phyloP scores from a whole-genome alignment of 352 stramenopile species.

The Phytophthora gonapodyides region DNA sequence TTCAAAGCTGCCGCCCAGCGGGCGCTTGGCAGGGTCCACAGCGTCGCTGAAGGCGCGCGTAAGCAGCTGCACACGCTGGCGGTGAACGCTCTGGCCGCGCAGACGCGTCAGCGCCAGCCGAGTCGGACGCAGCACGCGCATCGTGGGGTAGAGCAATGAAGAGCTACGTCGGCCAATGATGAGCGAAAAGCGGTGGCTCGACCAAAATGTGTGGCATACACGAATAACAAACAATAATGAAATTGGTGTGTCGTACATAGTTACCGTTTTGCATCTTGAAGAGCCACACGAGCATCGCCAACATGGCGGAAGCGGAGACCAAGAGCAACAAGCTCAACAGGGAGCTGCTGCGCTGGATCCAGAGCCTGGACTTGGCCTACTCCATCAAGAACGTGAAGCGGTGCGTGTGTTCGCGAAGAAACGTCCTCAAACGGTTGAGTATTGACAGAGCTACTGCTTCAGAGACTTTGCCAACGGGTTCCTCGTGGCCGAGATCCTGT shows the following conservation, averaged over 20 bases:
- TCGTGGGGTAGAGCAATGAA: conserved; percentile 21
- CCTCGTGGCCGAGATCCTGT: conserved; percentile 92
- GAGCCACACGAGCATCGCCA: conserved; percentile 5
- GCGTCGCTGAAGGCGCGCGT: conserved; percentile 52
- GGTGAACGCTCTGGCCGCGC: conserved; percentile 17
- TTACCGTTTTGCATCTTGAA: conserved; percentile 20
- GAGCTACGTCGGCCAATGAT: conserved; percentile 41
- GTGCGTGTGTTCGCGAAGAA: conserved; percentile 29
- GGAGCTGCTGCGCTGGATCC: conserved; percentile 92
- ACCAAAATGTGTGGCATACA: conserved; percentile 10
- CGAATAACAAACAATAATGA: too few relatives aligned
- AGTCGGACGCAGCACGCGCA: conserved; percentile 46
- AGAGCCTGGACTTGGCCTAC: conserved; percentile 93
- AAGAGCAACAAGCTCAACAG: conserved; percentile 81
- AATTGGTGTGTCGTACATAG: background rate
- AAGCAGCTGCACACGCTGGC: conserved; percentile 40
- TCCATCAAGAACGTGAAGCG: conserved; percentile 95
- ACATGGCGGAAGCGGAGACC: conserved; percentile 17
- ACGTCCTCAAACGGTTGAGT: background rate
- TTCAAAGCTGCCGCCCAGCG: background rate
- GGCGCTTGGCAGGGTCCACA: conserved; percentile 31
- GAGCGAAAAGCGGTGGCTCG: conserved; percentile 14
- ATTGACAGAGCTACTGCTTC: conserved; percentile 6
- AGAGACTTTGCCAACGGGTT: conserved; percentile 92
- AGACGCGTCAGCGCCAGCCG: conserved; percentile 46